A percentile compares a stretch with the other conserved stretches of the same genome.
These are phyloP conservation scores for Luffa acutangula DNA, from an alignment of 306 rosid species.

Conservation along the genomic window DNA sequence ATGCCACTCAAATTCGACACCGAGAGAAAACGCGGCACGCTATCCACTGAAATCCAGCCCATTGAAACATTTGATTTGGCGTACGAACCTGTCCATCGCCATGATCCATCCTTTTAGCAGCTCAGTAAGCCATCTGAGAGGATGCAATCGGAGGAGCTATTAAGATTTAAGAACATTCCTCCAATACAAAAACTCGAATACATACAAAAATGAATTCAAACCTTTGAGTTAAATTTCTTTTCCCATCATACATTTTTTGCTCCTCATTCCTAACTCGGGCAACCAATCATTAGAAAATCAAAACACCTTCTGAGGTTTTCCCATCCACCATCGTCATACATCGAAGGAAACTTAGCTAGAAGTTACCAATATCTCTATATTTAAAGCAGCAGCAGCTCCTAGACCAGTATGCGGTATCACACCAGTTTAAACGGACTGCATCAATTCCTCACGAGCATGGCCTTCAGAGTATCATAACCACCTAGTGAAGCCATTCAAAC, in stretches of 20 bases:
- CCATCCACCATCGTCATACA: background rate
- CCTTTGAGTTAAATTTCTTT: background rate
- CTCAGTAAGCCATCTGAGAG: background rate
- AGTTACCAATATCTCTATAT: constrained; percentile 1
- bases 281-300: background rate
- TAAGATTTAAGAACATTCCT: background rate
- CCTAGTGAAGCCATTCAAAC: background rate
- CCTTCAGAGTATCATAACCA: background rate
- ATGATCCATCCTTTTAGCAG: background rate
- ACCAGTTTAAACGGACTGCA: background rate
- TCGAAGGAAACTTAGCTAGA: background rate
- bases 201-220: background rate
- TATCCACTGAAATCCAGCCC: background rate
- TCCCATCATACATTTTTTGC: background rate
- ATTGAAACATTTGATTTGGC: background rate
- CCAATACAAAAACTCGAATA: background rate
- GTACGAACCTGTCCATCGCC: too few relatives aligned
- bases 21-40: too few relatives aligned
- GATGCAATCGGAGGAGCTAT: background rate
- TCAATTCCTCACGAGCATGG: background rate
- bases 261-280: background rate
- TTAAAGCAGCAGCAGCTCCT: background rate
- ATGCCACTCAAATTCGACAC: background rate
- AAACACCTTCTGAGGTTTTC: background rate
- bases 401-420: background rate